Conservation (phyloP, 75 land plant species). For the Picea glauca region DNA sequence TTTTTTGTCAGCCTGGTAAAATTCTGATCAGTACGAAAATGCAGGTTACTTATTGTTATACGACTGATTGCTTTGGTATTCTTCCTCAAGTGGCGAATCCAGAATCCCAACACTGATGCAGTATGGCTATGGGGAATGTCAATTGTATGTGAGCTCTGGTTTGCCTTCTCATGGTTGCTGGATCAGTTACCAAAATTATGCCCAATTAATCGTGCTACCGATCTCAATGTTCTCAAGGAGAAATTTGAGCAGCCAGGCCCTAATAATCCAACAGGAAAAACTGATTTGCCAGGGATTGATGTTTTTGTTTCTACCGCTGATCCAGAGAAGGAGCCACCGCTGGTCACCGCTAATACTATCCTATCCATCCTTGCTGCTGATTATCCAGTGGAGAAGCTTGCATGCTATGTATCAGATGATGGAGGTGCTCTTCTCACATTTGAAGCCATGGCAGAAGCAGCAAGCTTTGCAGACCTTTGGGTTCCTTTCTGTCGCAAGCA, state of each 20-base stretch:
- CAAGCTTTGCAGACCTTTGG: constrained; percentile 64
- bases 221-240: constrained; percentile 60
- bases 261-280: constrained; percentile 66
- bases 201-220: constrained; percentile 74
- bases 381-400: constrained; percentile 80
- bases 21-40: background rate
- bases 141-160: constrained; percentile 89
- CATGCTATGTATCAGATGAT: constrained; percentile 82
- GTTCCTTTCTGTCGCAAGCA: constrained; percentile 77
- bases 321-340: constrained; percentile 89
- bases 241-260: constrained; percentile 67
- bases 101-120: constrained; percentile 75
- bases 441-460: constrained; percentile 91
- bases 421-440: constrained; percentile 81
- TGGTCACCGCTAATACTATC: constrained; percentile 85
- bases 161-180: constrained; percentile 92
- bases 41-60: constrained; percentile 54
- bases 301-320: constrained; percentile 79
- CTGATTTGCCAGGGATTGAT: constrained; percentile 85
- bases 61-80: constrained; percentile 48
- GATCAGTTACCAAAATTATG: constrained; percentile 83
- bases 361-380: constrained; percentile 78
- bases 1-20: background rate
- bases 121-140: constrained; percentile 95
- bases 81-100: constrained; percentile 76